Evolutionary conservation across 2,329 filamentous ascomycete genomes (phyloP).

Genomic region (Pyricularia sp.): DNA sequence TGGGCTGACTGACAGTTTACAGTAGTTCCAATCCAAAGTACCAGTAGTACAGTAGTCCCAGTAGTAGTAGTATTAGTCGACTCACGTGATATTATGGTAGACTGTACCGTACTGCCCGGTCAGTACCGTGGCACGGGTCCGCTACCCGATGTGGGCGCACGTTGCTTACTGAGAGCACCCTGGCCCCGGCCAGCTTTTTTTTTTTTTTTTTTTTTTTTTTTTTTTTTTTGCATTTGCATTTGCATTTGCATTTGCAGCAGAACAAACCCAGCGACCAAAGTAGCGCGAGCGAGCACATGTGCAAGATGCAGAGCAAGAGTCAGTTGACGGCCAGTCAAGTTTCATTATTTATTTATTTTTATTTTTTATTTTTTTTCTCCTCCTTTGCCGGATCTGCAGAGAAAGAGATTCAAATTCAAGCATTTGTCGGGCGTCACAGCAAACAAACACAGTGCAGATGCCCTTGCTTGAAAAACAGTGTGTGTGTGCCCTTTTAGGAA

Average conservation of each 20-base stretch:
- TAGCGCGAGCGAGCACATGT: background rate
- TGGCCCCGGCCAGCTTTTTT: background rate
- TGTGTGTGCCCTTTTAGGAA: background rate
- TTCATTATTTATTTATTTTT: background rate
- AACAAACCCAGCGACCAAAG: no score
- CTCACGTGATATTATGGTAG: background rate
- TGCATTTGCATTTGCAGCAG: background rate
- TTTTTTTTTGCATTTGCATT: no score
- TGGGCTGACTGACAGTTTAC: no score
- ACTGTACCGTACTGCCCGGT: no score
- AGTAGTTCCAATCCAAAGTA: no score
- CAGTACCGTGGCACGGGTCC: background rate
- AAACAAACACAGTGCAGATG: background rate
- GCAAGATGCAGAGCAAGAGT: background rate
- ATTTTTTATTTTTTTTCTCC: background rate
- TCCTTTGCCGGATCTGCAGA: background rate
- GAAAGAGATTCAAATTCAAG: no score
- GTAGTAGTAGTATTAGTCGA: no score
- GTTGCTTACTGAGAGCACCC: background rate
- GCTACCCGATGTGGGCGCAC: background rate
- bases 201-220: no score
- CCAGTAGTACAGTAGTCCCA: no score
- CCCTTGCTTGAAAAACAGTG: background rate
- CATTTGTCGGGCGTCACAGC: background rate
- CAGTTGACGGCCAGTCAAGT: background rate